Evolutionary conservation across 2,329 filamentous ascomycete species (phyloP), one percentile per base, ranked within the genome.

Genomic region (Trichoderma breve): DNA sequence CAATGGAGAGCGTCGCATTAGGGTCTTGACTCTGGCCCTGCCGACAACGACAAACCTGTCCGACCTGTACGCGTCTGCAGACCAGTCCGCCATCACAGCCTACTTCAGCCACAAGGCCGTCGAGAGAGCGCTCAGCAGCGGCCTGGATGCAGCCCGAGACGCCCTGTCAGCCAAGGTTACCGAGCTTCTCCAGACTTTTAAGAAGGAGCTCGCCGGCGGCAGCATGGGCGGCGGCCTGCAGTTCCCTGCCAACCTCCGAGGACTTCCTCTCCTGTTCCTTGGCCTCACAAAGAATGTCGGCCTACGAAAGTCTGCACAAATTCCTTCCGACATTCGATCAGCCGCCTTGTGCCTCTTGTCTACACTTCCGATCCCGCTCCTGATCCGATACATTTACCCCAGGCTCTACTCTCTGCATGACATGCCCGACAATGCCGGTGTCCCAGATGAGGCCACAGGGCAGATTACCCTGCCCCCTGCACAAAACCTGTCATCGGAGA

Each of bases 31-130:
- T 0, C 85, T 99, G 74, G 93, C 94, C 43, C 89, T 99, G 66
- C 96, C 96, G 0, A 98, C 96, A 0, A 98, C 96, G 0, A 93
- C 95, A 74, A 95, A 90, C 78, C 84, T 99, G 73, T 93, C 94
- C 4, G 95, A 97, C 79, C 86, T 98, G 21, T 99, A 98, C 81
- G 94, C 96, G 9, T 97, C 94, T 5, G 96, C 96, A 0, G 96
- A 99, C 79, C 95, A 98, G 82, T 92, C 92, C 77, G 96, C 96
- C 15, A 94, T 99, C 76, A 92, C 95, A 3, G 93, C 93, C 14
- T 98, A 95, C 85, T 98, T 95, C 86, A 95, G 92, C 77, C 96
- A 99, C 87, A 98, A 98, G 85, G 96, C 96, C 18, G 96, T 98
- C 3, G 96, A 99, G 84, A 89, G 94, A 76, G 91, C 93, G 12